Evolutionary conservation across 208 protist species (phyloP).

Genomic region (Leishmania guyanensis): DNA sequence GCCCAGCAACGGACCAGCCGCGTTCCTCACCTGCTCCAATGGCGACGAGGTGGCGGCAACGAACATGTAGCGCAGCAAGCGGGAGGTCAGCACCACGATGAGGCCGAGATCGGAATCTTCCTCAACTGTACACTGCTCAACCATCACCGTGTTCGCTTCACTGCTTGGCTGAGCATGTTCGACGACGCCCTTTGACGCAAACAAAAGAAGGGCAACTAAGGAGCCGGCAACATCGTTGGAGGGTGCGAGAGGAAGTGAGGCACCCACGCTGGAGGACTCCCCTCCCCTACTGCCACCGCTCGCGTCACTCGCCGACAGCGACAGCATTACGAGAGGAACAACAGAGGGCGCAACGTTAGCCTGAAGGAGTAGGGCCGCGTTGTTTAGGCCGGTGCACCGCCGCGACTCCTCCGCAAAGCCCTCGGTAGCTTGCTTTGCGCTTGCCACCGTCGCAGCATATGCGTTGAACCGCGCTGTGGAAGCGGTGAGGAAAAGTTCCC

Average conservation of each 20-base stretch:
- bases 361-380: constrained; percentile 19
- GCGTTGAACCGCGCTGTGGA: constrained; percentile 5
- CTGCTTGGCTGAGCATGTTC: constrained; percentile 6
- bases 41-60: not conserved
- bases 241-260: not conserved
- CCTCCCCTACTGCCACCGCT: not conserved
- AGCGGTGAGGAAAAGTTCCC: constrained; percentile 22
- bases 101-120: constrained; percentile 29
- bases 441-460: not conserved
- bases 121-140: not conserved
- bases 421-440: not conserved
- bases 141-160: not conserved
- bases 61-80: constrained; percentile 29
- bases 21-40: constrained; percentile 16
- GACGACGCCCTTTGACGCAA: constrained; percentile 12
- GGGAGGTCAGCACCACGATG: constrained; percentile 22
- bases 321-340: constrained; percentile 7
- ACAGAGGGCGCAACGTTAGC: not conserved
- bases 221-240: not conserved
- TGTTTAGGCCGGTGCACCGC: constrained; percentile 34
- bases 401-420: not conserved
- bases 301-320: not conserved
- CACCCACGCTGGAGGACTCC: not conserved
- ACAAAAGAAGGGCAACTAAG: constrained; percentile 7
- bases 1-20: constrained; percentile 15